A percentile compares a stretch with the other conserved stretches of the same genome.
phyloP scores from a whole-genome alignment of 768 basidiomycete species.

The Pleurotus giganteus region DNA sequence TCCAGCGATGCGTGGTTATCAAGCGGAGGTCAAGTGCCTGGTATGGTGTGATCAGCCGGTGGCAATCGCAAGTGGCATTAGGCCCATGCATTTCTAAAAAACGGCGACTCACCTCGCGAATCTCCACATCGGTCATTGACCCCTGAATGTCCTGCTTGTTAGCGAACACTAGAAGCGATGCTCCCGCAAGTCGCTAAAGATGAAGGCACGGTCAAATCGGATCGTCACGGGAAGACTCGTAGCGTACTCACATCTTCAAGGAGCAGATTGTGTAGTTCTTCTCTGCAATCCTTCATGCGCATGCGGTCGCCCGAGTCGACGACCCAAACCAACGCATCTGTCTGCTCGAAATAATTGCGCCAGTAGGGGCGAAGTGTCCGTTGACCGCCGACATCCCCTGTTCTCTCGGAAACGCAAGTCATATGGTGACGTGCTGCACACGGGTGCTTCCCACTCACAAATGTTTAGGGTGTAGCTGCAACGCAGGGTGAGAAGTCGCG shows the following conservation, averaged over 20 bases:
- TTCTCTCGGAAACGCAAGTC: conserved; percentile 1
- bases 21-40: conserved; percentile 79
- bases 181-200: conserved; percentile 85
- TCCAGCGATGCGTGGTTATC: conserved; percentile 89
- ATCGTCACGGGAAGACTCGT: conserved; percentile 7
- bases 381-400: conserved; percentile 99
- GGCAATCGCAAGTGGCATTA: conserved; percentile 15
- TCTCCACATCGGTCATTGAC: conserved; percentile 79
- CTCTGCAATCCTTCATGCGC: conserved; percentile 86
- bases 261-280: conserved; percentile 82
- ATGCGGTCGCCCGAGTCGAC: conserved; percentile 93
- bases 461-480: conserved; percentile 77
- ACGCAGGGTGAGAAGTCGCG: too few relatives aligned
- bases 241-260: conserved; percentile 79
- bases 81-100: conserved; percentile 4
- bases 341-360: conserved; percentile 99
- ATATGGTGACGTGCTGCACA: conserved; percentile 15
- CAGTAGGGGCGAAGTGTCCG: conserved; percentile 95
- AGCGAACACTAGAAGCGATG: conserved; percentile 92
- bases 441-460: conserved; percentile 42
- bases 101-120: conserved; percentile 64
- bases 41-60: conserved; percentile 11
- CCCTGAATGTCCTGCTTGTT: conserved; percentile 97
- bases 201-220: neutral
- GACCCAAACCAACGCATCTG: conserved; percentile 98